phyloP scores from a whole-genome alignment of 371 early-diverging fungal genomes.

The Mortierella sp. region DNA sequence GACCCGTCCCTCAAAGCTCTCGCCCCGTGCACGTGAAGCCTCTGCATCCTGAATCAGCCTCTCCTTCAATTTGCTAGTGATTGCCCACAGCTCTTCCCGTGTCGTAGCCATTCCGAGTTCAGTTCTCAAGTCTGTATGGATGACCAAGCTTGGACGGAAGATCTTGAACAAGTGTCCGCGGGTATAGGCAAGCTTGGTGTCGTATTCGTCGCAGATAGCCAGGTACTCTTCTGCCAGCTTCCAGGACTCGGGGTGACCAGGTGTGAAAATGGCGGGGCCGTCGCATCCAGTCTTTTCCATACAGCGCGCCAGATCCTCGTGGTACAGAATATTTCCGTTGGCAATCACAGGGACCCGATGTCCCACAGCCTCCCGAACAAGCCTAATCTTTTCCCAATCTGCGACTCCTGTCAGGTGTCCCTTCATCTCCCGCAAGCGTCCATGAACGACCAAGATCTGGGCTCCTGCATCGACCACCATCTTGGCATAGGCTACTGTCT shows the following conservation, averaged over 20 bases:
- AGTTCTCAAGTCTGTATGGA: slow-evolving; percentile 86
- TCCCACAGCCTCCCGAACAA: slow-evolving; percentile 85
- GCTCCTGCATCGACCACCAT: slow-evolving; percentile 97
- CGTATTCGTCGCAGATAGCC: slow-evolving; percentile 75
- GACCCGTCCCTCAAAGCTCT: slow-evolving; percentile 43
- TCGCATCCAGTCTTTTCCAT: slow-evolving; percentile 92
- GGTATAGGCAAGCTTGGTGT: slow-evolving; percentile 74
- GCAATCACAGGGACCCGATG: slow-evolving; percentile 94
- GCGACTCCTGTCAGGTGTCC: slow-evolving; percentile 97
- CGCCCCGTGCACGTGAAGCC: slow-evolving; percentile 35
- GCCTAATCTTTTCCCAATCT: slow-evolving; percentile 97
- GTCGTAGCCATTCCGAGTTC: slow-evolving; percentile 73
- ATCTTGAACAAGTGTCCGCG: slow-evolving; percentile 96
- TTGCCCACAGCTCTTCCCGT: slow-evolving; percentile 71
- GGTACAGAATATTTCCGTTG: slow-evolving; percentile 97
- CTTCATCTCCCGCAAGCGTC: slow-evolving; percentile 96
- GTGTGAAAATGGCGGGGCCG: slow-evolving; percentile 91
- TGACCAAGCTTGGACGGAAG: slow-evolving; percentile 79
- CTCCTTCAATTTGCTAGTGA: slow-evolving; percentile 72
- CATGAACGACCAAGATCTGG: slow-evolving; percentile 96
- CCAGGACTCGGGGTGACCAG: slow-evolving; percentile 77
- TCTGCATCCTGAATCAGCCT: slow-evolving; percentile 68
- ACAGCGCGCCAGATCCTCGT: slow-evolving; percentile 91
- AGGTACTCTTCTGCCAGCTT: slow-evolving; percentile 90
- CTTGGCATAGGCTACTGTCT: slow-evolving; percentile 96